phyloP scores from a whole-genome alignment of 805 yeast genomes.

The Kodamaea kakaduensis region DNA sequence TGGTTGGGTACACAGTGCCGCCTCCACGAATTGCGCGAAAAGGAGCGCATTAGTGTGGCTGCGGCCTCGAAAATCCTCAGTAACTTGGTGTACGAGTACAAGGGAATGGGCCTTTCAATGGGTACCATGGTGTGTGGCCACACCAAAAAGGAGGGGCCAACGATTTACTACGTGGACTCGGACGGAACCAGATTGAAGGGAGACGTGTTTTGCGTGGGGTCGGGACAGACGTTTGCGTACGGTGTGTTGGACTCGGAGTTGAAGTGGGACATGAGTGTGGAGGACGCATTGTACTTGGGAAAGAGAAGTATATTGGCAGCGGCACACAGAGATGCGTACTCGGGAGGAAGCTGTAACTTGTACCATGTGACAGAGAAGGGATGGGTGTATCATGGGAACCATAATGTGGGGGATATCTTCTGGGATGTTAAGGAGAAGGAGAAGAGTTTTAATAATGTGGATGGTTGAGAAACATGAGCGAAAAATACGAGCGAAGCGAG shows the following conservation, averaged over 20 bases:
- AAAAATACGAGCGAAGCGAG: too few relatives aligned
- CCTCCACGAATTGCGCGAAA: slow-evolving; percentile 88
- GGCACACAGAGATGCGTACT: slow-evolving; percentile 95
- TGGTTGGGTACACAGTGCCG: slow-evolving; percentile 98
- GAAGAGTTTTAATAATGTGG: slow-evolving; percentile 82
- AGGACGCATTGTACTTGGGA: slow-evolving; percentile 91
- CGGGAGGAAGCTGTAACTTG: slow-evolving; percentile 94
- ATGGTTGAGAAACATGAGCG: slow-evolving; percentile 37
- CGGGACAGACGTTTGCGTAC: slow-evolving; percentile 98
- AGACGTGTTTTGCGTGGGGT: slow-evolving; percentile 93
- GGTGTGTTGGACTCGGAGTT: slow-evolving; percentile 95
- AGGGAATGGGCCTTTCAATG: slow-evolving; percentile 98
- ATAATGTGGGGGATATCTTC: slow-evolving; percentile 84
- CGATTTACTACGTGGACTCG: slow-evolving; percentile 92
- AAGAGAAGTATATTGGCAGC: slow-evolving; percentile 96
- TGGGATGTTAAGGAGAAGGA: slow-evolving; percentile 90
- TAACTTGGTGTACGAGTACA: slow-evolving; percentile 86
- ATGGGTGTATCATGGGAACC: slow-evolving; percentile 94
- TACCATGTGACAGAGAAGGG: slow-evolving; percentile 92
- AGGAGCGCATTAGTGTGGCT: slow-evolving; percentile 91
- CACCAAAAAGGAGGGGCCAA: slow-evolving; percentile 92
- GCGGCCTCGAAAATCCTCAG: slow-evolving; percentile 94
- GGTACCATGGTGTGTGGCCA: slow-evolving; percentile 99
- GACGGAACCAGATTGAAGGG: slow-evolving; percentile 96
- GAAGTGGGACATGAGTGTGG: slow-evolving; percentile 86